Evolutionary conservation across 2,329 filamentous ascomycete genomes (phyloP).

Genomic region (Colletotrichum cuscutae): DNA sequence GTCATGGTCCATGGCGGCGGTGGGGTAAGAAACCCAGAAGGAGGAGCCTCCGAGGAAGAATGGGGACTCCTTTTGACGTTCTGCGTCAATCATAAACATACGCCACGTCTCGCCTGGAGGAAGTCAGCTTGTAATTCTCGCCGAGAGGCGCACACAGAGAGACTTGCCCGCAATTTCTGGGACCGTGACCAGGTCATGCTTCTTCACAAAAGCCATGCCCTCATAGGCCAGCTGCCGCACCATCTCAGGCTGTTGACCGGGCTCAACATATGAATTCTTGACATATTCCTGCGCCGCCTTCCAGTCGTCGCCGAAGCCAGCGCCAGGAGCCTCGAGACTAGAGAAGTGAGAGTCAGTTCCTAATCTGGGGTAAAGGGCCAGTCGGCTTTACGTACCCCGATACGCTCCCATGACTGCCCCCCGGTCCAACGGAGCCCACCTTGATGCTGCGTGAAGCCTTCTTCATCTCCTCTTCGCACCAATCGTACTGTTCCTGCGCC

Average conservation of each 20-base stretch:
- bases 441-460: conserved; percentile 56
- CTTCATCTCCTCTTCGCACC: conserved; percentile 67
- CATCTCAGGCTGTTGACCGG: conserved; percentile 63
- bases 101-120: conserved; percentile 58
- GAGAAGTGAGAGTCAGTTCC: not conserved
- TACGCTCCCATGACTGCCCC: not conserved
- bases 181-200: conserved; percentile 65
- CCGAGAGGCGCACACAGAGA: not conserved
- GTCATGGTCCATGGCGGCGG: conserved; percentile 60
- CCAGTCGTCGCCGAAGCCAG: conserved; percentile 56
- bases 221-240: conserved; percentile 62
- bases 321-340: not conserved
- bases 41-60: conserved; percentile 67
- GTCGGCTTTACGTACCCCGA: conserved; percentile 14
- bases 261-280: conserved; percentile 63
- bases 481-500: conserved; percentile 61
- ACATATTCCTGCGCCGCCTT: conserved; percentile 64
- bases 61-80: conserved; percentile 63
- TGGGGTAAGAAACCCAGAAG: conserved; percentile 68
- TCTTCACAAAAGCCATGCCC: conserved; percentile 62
- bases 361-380: not conserved
- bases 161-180: conserved; percentile 53
- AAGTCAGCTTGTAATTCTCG: not conserved
- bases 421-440: not conserved
- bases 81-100: conserved; percentile 67